Conservation (phyloP, 1,139 yeast species). For the Hansenula lynferdii region DNA sequence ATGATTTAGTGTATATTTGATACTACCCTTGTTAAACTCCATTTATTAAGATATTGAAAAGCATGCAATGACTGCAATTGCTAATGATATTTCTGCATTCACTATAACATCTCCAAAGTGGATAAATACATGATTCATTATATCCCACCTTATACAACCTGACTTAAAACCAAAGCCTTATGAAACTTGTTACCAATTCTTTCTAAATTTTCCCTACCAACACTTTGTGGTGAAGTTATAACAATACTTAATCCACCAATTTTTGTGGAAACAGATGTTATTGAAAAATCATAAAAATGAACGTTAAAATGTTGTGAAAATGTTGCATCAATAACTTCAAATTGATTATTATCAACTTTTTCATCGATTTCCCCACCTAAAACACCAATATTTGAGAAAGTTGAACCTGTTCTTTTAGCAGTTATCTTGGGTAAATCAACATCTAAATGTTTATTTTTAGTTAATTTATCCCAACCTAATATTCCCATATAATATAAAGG, state of each 20-base stretch:
- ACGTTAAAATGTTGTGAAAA: neutral
- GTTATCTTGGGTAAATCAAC: neutral
- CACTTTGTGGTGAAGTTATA: neutral
- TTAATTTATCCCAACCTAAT: neutral
- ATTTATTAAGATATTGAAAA: too few species aligned
- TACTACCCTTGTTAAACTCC: too few species aligned
- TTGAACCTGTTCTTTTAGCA: neutral
- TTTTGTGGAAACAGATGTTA: neutral
- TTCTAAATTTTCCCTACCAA: too few species aligned
- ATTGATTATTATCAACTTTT: neutral
- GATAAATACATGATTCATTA: too few species aligned
- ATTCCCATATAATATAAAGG: neutral
- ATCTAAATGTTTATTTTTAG: neutral
- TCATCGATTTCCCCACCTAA: neutral
- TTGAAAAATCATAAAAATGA: neutral
- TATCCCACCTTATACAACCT: too few species aligned
- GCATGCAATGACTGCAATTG: too few species aligned
- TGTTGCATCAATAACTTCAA: neutral
- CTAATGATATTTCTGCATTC: too few species aligned
- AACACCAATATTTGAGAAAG: neutral
- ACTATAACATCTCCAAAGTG: too few species aligned
- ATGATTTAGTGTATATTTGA: too few species aligned
- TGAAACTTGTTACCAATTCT: too few species aligned
- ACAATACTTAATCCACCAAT: neutral
- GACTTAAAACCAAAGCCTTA: too few species aligned